Evolutionary conservation across 1,284 basidiomycete species (phyloP).

Genomic region (Cutaneotrichosporon daszewskae): DNA sequence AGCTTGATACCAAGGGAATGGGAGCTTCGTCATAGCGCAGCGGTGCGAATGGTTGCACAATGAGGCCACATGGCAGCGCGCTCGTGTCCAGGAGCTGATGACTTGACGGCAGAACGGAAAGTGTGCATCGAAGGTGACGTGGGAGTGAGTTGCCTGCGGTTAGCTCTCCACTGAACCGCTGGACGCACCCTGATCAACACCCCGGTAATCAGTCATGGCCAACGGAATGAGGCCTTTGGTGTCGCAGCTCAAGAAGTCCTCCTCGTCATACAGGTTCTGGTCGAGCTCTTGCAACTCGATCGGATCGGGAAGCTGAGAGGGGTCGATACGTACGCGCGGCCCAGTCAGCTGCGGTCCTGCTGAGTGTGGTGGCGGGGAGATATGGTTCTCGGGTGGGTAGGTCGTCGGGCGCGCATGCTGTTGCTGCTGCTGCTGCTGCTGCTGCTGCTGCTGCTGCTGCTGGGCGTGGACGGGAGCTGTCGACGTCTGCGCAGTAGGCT

Average conservation of each 20-base stretch:
- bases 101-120: conserved; percentile 70
- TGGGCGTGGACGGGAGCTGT: background rate
- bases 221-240: conserved; percentile 71
- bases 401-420: conserved; percentile 14
- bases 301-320: conserved; percentile 85
- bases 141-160: conserved; percentile 62
- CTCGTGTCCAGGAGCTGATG: conserved; percentile 76
- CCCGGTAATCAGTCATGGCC: conserved; percentile 78
- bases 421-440: conserved; percentile 21
- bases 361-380: conserved; percentile 75
- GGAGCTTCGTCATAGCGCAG: conserved; percentile 72
- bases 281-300: conserved; percentile 78
- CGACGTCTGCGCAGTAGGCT: too few relatives aligned
- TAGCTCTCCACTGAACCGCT: background rate
- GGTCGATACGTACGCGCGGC: conserved; percentile 73
- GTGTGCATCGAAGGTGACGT: conserved; percentile 60
- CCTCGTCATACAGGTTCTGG: conserved; percentile 72
- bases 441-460: conserved; percentile 8
- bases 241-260: conserved; percentile 68
- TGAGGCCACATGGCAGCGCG: conserved; percentile 73
- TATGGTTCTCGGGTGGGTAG: conserved; percentile 45
- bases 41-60: conserved; percentile 87
- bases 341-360: conserved; percentile 65
- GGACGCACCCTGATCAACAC: conserved; percentile 80
- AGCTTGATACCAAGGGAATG: conserved; percentile 64